Percentiles rank a stretch among this genome's conserved stretches.
phyloP scores from a whole-genome alignment of 1,284 basidiomycete genomes.

The Porogramme epimiltina region DNA sequence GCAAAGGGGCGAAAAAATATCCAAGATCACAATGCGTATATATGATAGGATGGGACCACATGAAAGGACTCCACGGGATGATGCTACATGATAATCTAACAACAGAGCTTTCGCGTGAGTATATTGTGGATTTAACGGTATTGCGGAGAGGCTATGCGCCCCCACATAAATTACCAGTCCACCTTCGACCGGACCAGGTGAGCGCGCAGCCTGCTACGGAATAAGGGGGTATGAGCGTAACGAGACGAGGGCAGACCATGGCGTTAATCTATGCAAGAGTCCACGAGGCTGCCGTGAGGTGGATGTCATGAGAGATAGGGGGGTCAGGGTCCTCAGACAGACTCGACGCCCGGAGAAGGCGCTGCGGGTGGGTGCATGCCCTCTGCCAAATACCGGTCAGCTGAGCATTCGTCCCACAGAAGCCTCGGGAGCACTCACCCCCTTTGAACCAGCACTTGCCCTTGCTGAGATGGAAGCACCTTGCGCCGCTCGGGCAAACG shows the following conservation, averaged over 20 bases:
- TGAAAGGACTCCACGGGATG: background rate
- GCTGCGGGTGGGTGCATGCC: conserved; percentile 23
- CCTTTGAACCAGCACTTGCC: conserved; percentile 86
- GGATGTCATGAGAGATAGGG: background rate
- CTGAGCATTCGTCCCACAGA: background rate
- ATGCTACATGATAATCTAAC: conserved; percentile 6
- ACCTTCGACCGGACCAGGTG: background rate
- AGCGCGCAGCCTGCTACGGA: conserved; percentile 5
- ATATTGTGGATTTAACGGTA: background rate
- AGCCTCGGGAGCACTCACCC: conserved; percentile 44
- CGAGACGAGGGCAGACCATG: background rate
- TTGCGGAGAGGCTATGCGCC: conserved; percentile 9
- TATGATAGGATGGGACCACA: conserved; percentile 5
- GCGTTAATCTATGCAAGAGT: conserved; percentile 13
- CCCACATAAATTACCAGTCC: conserved; percentile 14
- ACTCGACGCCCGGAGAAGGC: conserved; percentile 6
- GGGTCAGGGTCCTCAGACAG: conserved; percentile 1
- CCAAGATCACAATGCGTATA: background rate
- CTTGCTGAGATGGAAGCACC: conserved; percentile 42
- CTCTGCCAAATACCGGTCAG: conserved; percentile 12
- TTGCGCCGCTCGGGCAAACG: conserved; percentile 75
- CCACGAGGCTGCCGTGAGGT: background rate
- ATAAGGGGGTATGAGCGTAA: conserved; percentile 9
- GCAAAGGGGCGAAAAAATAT: background rate
- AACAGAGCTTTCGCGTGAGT: background rate